Evolutionary conservation across 139 green algal species (phyloP), one percentile per base, ranked within the genome.

Genomic region (Chara braunii): DNA sequence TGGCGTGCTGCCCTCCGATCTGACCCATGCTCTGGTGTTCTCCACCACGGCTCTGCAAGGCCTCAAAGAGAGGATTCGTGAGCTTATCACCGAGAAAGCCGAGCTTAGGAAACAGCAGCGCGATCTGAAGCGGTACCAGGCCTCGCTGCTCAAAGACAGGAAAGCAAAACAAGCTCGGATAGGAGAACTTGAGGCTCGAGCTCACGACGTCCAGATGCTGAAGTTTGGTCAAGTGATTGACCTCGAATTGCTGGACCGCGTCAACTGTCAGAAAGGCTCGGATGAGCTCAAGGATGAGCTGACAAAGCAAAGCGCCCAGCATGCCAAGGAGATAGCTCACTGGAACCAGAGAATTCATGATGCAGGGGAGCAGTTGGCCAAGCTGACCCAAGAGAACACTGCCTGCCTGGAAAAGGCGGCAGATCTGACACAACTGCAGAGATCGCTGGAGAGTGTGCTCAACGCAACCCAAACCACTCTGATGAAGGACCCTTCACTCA

Each of bases 161-260:
- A 29, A 64, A 36, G 52, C 43, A n/a, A 85, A 85, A 62, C 67
- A 83, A 6, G 40, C 59, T 0, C 77, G 84, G 60, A 77, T 91
- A 51, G 60, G 56, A 0, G 85, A 88, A 58, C 78, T 91, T 29
- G 68, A 89, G 64, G 60, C 59, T 30, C 70, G 76, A 3, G 80
- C 82, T 6, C 51, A 83, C 9, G 83, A 91, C 51, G 80, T 91
- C 44, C 83, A 89, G 65, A 83, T 83, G 82, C 78, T 91, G 52
- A 89, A 89, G 68, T 91, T 89, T 72, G 85, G 85, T 0, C 53
- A 62, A 35, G 30, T 80, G 1, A 75, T 91, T 37, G 78, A 91
- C 60, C 55, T 91, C 61, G 83, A 88, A 9, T 28, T 86, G 65
- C 65, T 91, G 37, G 85, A 91, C 63, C 52, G 68, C n/a, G 57